Conservation (phyloP, 768 basidiomycete genomes). For the Neoboletus subvelutipes region DNA sequence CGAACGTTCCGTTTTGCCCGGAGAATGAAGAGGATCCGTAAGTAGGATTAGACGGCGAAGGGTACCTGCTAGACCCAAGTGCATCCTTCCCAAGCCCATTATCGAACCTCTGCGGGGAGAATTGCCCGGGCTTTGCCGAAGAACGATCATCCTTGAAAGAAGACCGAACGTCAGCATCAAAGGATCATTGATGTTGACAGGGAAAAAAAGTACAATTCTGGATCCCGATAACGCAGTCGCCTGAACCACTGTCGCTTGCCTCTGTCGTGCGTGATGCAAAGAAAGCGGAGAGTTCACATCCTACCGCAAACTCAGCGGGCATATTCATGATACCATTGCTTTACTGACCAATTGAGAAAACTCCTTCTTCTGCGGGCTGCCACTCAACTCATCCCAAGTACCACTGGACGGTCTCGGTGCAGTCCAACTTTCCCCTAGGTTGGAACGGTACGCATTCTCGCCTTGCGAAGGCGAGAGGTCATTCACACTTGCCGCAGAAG, state of each 20-base stretch:
- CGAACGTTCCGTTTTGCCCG: constrained; percentile 35
- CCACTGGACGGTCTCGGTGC: constrained; percentile 49
- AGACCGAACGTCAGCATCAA: constrained; percentile 17
- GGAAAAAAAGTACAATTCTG: constrained; percentile 36
- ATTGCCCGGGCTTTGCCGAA: constrained; percentile 46
- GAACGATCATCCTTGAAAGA: constrained; percentile 47
- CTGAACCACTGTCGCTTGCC: constrained; percentile 43
- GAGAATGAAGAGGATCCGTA: constrained; percentile 34
- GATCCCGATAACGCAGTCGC: constrained; percentile 38
- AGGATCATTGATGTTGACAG: constrained; percentile 5
- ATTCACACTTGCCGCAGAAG: constrained; percentile 53
- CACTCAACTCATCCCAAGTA: constrained; percentile 58
- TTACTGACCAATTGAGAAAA: constrained; percentile 47
- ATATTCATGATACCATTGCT: constrained; percentile 2
- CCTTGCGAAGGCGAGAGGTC: constrained; percentile 47
- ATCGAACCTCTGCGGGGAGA: constrained; percentile 57
- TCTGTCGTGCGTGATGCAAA: constrained; percentile 46
- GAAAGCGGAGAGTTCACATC: constrained; percentile 42
- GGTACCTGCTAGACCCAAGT: constrained; percentile 39
- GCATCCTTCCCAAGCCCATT: constrained; percentile 42
- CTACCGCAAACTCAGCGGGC: constrained; percentile 31
- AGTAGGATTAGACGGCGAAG: constrained; percentile 45
- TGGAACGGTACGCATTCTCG: constrained; percentile 48
- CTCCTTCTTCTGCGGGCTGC: constrained; percentile 51
- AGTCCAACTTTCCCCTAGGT: constrained; percentile 53